Evolutionary conservation across 2,329 filamentous ascomycete genomes (phyloP).

Genomic region (Fusarium piperis): DNA sequence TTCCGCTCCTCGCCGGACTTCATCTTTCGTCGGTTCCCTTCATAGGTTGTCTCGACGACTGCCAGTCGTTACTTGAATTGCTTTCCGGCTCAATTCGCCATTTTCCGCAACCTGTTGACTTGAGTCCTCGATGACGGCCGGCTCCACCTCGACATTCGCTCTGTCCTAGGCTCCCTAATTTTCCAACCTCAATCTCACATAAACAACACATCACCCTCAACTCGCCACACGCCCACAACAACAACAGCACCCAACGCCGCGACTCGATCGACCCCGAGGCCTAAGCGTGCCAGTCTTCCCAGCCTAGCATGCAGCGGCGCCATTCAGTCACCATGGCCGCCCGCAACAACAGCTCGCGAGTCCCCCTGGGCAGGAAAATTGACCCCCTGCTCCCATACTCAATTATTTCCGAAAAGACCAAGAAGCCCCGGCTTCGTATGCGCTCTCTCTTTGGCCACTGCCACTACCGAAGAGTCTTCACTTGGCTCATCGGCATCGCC

Average conservation of each 20-base stretch:
- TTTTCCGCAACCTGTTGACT: constrained; percentile 30
- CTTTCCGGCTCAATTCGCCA: constrained; percentile 29
- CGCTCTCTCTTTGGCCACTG: constrained; percentile 61
- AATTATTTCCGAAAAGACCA: constrained; percentile 47
- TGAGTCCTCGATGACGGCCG: constrained; percentile 42
- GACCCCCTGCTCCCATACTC: constrained; percentile 49
- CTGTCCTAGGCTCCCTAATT: constrained; percentile 30
- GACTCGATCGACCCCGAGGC: constrained; percentile 17
- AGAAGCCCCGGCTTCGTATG: constrained; percentile 51
- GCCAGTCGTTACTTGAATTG: constrained; percentile 44
- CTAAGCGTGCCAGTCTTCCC: constrained; percentile 34
- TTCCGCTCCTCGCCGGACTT: constrained; percentile 31
- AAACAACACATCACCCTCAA: constrained; percentile 22
- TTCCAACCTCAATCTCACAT: constrained; percentile 14
- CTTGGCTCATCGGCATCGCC: constrained; percentile 59
- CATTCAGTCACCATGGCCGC: constrained; percentile 48
- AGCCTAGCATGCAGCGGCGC: constrained; percentile 44
- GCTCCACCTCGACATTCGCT: constrained; percentile 40
- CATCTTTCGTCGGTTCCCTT: constrained; percentile 43
- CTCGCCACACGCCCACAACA: constrained; percentile 8
- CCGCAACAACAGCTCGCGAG: constrained; percentile 48
- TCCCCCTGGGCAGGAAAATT: constrained; percentile 43
- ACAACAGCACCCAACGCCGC: constrained; percentile 1
- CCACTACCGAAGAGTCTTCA: constrained; percentile 61
- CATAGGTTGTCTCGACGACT: constrained; percentile 41